phyloP scores from a whole-genome alignment of 2,329 filamentous ascomycete species.

The Fusarium caatingaense region DNA sequence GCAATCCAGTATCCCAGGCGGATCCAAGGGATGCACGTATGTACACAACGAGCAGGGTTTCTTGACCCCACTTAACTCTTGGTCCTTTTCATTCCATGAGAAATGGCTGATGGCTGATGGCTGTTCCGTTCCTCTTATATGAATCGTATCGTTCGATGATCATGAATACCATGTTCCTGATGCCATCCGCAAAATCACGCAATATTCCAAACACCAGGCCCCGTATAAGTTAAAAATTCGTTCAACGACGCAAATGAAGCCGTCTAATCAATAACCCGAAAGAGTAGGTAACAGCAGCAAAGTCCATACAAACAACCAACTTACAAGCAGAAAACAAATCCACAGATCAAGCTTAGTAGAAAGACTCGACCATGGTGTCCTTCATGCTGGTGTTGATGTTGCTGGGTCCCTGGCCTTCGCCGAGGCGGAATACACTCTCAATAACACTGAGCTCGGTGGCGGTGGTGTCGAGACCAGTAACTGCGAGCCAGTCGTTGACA shows the following conservation, averaged over 20 bases:
- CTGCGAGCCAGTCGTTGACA: conserved; percentile 89
- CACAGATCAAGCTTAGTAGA: conserved; percentile 74
- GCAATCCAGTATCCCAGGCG: conserved; percentile 16
- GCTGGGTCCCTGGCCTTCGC: conserved; percentile 83
- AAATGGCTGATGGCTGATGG: conserved; percentile 6
- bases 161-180: conserved; percentile 32
- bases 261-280: conserved; percentile 27
- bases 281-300: conserved; percentile 25
- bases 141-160: conserved; percentile 29
- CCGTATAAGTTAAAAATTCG: conserved; percentile 29
- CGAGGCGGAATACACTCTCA: conserved; percentile 94
- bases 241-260: conserved; percentile 12
- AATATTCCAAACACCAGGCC: conserved; percentile 41
- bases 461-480: conserved; percentile 92
- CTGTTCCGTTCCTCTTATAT: conserved; percentile 3
- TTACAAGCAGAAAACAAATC: conserved; percentile 13
- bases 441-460: conserved; percentile 98
- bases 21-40: conserved; percentile 6
- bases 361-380: conserved; percentile 98
- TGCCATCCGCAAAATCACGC: conserved; percentile 29
- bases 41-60: conserved; percentile 6
- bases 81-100: background rate
- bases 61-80: background rate
- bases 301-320: conserved; percentile 19
- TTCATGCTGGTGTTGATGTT: conserved; percentile 88